These are phyloP conservation scores for Salicornia ramosissima DNA, from an alignment of 148 eudicot species.

Conservation along the genomic window DNA sequence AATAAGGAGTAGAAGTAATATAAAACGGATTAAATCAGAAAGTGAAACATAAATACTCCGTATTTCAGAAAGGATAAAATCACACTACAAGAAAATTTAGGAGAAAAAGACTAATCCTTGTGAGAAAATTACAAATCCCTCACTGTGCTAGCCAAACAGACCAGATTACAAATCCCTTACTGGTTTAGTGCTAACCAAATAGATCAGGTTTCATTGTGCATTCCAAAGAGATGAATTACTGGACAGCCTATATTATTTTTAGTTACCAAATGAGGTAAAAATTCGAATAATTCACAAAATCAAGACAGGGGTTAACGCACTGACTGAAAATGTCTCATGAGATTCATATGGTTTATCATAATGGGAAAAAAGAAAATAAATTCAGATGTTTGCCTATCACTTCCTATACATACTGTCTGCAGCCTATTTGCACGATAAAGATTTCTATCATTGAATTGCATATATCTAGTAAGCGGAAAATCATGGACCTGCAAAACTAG, in stretches of 20 bases:
- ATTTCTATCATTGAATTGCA: constrained; percentile 15
- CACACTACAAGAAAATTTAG: too few species aligned
- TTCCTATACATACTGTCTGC: constrained; percentile 8
- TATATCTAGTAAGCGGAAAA: constrained; percentile 12
- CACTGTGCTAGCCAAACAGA: too few species aligned
- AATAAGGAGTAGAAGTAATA: too few species aligned
- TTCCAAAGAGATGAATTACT: not conserved
- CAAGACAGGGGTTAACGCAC: not conserved
- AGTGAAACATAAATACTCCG: too few species aligned
- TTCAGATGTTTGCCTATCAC: not conserved
- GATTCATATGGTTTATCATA: not conserved
- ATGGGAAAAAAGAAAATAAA: not conserved
- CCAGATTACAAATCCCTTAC: too few species aligned
- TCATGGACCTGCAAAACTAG: constrained; percentile 10
- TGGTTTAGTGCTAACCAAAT: not conserved
- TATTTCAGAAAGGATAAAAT: too few species aligned
- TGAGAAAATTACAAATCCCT: too few species aligned
- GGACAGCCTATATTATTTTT: not conserved
- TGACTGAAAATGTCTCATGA: not conserved
- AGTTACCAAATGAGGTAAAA: not conserved
- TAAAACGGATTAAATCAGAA: too few species aligned
- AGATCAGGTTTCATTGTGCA: not conserved
- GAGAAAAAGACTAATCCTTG: too few species aligned
- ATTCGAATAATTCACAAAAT: not conserved
- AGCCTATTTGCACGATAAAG: not conserved